Evolutionary conservation across 164 flowering plant genomes (phyloP).

Genomic region (Saururus chinensis): DNA sequence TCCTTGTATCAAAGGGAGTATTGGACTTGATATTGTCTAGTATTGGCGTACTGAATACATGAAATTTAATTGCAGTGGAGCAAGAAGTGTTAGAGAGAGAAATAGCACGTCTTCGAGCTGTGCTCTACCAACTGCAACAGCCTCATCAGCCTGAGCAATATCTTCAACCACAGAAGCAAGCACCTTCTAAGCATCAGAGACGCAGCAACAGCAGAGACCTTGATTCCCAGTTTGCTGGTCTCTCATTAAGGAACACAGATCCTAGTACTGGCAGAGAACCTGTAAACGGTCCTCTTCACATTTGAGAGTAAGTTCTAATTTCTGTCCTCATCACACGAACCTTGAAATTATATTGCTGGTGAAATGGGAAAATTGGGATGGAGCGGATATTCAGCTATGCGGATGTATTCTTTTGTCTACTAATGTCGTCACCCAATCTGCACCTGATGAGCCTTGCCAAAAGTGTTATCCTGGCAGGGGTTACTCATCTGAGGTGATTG

Average conservation of each 20-base stretch:
- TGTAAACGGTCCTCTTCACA: constrained; percentile 41
- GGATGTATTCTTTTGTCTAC: not conserved
- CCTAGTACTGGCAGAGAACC: constrained; percentile 37
- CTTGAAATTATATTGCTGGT: not conserved
- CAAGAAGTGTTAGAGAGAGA: constrained; percentile 93
- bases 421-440: not conserved
- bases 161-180: constrained; percentile 26
- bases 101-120: constrained; percentile 50
- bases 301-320: constrained; percentile 3
- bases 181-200: constrained; percentile 38
- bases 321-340: not conserved
- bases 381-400: not conserved
- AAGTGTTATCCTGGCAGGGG: not conserved
- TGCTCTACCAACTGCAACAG: constrained; percentile 40
- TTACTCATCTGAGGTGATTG: constrained; percentile 1
- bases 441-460: constrained; percentile 1
- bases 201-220: constrained; percentile 68
- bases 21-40: not conserved
- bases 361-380: not conserved
- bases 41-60: not conserved
- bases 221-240: constrained; percentile 67
- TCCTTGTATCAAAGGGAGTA: not conserved
- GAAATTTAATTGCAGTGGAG: constrained; percentile 51
- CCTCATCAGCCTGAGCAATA: not conserved
- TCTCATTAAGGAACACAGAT: constrained; percentile 57